Evolutionary conservation across 768 basidiomycete species (phyloP).

Genomic region (Rubroboletus satanas): DNA sequence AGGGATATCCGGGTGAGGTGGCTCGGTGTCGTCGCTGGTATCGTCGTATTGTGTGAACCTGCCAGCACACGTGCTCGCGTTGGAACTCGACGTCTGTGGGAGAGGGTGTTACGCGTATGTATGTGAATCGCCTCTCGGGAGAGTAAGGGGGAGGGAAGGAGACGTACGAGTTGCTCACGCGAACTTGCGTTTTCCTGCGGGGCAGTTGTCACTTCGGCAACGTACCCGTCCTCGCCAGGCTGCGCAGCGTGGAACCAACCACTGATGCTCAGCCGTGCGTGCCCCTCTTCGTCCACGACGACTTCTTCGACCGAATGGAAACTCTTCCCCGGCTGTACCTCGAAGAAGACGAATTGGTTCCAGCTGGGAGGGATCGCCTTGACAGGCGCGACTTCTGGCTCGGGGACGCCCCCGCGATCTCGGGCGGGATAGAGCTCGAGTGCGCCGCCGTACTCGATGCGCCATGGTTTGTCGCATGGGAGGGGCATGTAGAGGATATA

Average conservation of each 20-base stretch:
- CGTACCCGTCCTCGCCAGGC: conserved; percentile 86
- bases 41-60: conserved; percentile 54
- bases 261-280: conserved; percentile 80
- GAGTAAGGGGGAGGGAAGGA: conserved; percentile 3
- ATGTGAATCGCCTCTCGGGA: neutral
- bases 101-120: conserved; percentile 5
- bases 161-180: conserved; percentile 86
- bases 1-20: conserved; percentile 46
- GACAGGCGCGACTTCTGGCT: conserved; percentile 61
- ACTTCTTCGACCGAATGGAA: conserved; percentile 98
- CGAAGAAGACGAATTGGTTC: conserved; percentile 87
- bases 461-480: conserved; percentile 71
- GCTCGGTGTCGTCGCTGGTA: conserved; percentile 32
- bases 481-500: conserved; percentile 97
- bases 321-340: conserved; percentile 92
- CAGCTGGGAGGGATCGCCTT: conserved; percentile 75
- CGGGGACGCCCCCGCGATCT: conserved; percentile 52
- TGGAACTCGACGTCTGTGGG: conserved; percentile 57
- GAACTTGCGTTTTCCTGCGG: conserved; percentile 80
- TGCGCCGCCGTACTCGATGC: conserved; percentile 87
- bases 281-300: conserved; percentile 69
- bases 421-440: conserved; percentile 87
- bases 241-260: conserved; percentile 97
- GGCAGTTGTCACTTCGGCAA: conserved; percentile 41
- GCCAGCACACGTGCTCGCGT: conserved; percentile 22